Evolutionary conservation across 2,329 filamentous ascomycete genomes (phyloP).

Genomic region (Trematosphaeria pertusa): DNA sequence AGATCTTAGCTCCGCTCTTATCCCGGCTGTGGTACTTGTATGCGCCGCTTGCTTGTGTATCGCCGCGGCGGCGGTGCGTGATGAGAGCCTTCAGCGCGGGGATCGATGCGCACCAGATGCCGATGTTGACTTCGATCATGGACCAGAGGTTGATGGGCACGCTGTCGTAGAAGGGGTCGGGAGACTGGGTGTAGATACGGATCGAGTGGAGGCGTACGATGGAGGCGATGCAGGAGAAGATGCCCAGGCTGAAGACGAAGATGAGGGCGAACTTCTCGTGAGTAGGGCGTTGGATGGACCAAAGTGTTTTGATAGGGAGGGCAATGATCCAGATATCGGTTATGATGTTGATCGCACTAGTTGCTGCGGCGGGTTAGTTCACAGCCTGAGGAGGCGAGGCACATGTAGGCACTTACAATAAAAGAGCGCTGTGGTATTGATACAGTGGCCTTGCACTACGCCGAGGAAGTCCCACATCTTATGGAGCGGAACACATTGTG

Average conservation of each 20-base stretch:
- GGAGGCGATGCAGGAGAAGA: conserved; percentile 90
- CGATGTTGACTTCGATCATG: conserved; percentile 86
- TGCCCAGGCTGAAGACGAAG: conserved; percentile 80
- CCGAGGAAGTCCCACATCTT: conserved; percentile 44
- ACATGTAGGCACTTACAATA: conserved; percentile 33
- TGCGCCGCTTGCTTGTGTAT: conserved; percentile 6
- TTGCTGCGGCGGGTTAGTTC: conserved; percentile 15
- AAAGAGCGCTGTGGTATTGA: conserved; percentile 43
- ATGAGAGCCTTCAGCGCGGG: conserved; percentile 82
- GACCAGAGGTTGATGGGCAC: conserved; percentile 93
- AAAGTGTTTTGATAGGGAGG: conserved; percentile 83
- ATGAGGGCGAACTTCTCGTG: conserved; percentile 87
- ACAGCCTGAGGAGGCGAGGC: background rate
- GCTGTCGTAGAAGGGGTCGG: conserved; percentile 70
- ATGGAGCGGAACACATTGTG: conserved; percentile 42
- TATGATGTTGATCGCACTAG: conserved; percentile 81
- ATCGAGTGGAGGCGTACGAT: conserved; percentile 61
- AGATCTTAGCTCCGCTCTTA: conserved; percentile 18
- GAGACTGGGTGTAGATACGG: conserved; percentile 47
- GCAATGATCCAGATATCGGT: conserved; percentile 86
- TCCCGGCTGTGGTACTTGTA: conserved; percentile 33
- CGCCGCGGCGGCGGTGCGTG: conserved; percentile 17
- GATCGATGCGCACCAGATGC: conserved; percentile 86
- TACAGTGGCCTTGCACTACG: conserved; percentile 33
- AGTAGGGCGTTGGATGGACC: conserved; percentile 78